Base-by-base conservation (phyloP, 768 basidiomycete species). In the Heimioporus sp. region DNA sequence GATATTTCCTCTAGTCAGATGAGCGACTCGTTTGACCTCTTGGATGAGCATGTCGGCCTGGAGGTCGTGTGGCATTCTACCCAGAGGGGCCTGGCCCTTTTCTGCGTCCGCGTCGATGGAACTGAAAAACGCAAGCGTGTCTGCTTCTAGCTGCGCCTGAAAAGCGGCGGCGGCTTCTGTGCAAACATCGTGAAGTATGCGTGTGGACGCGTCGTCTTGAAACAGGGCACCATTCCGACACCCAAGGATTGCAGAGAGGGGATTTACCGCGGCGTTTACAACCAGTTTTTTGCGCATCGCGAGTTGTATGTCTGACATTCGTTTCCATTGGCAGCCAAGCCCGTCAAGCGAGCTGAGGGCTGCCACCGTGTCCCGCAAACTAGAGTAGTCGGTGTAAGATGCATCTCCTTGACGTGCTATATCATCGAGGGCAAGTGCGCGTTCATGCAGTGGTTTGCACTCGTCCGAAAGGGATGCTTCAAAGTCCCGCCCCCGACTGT, bases 171-270 rank as follows among this genome's bases (percentile, higher is more conserved):
- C 74, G 9, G 87, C 88, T 68, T 98, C 96, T n/a, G 61, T 34
- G 57, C 88, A 87, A n/a, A 97, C 68, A 36, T 72, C 65, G 1
- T 61, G 48, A 46, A 82, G 67, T 35, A 94, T 66, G 21, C 71
- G 68, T 3, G 63, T 56, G 2, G 83, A 77, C 12, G 72, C 68
- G 1, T 60, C 46, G 10, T 79, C 69, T 7, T 65, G 66, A 63
- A 89, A 78, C 17, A 96, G 67, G 1, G 83, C 82, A 16, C 92
- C 92, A 65, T 96, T 96, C 46, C 80, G 76, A 61, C 92, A 88
- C 30, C 82, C 82, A 55, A 92, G 72, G 20, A 98, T 65, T 10
- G 91, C 88, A 0, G 93, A 90, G 50, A 98, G 77, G 2, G 96
- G 85, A 62, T 97, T 93, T 67, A 98, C 81, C 58, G 84, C 77